Evolutionary conservation across 768 basidiomycete species (phyloP).

Genomic region (Paxillus ammoniavirescens): DNA sequence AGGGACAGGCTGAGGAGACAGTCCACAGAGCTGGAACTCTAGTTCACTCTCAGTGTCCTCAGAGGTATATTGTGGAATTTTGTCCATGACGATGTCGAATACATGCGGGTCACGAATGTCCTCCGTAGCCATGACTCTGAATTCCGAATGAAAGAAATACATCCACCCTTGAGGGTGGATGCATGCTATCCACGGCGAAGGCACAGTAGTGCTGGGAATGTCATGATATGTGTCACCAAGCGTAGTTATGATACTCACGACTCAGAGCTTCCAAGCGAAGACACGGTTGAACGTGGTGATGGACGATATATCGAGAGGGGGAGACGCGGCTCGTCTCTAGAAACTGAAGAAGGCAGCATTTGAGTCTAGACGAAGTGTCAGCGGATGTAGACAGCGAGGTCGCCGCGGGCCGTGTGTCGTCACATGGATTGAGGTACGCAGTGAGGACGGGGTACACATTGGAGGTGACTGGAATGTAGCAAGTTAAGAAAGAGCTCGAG

Average conservation of each 20-base stretch:
- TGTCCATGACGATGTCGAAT: conserved; percentile 28
- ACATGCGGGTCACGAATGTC: conserved; percentile 43
- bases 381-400: background rate
- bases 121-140: conserved; percentile 47
- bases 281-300: conserved; percentile 10
- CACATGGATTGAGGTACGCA: too few relatives aligned
- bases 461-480: too few relatives aligned
- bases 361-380: background rate
- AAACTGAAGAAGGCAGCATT: background rate
- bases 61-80: conserved; percentile 28
- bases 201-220: background rate
- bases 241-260: conserved; percentile 4
- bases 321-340: background rate
- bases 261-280: conserved; percentile 7
- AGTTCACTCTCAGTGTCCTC: conserved; percentile 25
- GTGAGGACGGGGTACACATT: too few relatives aligned
- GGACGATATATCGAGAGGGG: background rate
- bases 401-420: too few relatives aligned
- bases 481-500: too few relatives aligned
- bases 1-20: conserved; percentile 19
- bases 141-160: conserved; percentile 43
- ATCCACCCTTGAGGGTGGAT: conserved; percentile 50
- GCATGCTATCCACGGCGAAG: conserved; percentile 36
- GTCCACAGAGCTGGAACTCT: conserved; percentile 43
- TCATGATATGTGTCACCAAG: background rate